These are phyloP conservation scores for Solanum bulbocastanum DNA, from an alignment of 257 asterid genomes.

Conservation along the genomic window DNA sequence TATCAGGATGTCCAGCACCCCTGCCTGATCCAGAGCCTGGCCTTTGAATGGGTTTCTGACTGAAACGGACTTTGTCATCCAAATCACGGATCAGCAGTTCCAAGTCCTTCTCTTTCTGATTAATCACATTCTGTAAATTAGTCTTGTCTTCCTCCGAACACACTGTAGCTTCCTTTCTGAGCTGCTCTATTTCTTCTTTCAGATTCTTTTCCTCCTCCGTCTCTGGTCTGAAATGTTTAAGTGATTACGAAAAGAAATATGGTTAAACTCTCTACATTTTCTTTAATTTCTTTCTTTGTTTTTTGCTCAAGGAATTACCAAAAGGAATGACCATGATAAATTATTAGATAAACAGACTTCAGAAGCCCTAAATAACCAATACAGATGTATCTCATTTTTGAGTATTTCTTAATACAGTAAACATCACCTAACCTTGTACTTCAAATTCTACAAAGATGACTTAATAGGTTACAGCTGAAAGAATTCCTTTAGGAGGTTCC, in stretches of 20 bases:
- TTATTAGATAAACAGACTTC: neutral
- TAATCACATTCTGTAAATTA: conserved; percentile 32
- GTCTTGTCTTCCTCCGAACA: conserved; percentile 37
- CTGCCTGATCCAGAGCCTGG: conserved; percentile 69
- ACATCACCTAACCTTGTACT: neutral
- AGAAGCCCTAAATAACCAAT: neutral
- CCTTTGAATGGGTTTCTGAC: conserved; percentile 59
- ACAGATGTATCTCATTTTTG: neutral
- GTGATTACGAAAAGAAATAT: conserved; percentile 8
- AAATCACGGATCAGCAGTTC: conserved; percentile 52
- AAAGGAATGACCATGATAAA: neutral
- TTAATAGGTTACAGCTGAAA: neutral
- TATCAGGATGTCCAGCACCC: conserved; percentile 38
- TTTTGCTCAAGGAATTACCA: neutral
- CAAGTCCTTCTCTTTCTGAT: conserved; percentile 54
- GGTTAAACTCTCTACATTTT: neutral
- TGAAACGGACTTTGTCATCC: conserved; percentile 81
- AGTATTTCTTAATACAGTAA: neutral
- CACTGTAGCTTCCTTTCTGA: conserved; percentile 44
- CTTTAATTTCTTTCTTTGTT: neutral
- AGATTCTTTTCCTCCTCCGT: conserved; percentile 79
- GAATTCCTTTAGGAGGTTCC: neutral
- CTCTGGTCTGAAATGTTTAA: conserved; percentile 50
- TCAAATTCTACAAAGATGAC: neutral
- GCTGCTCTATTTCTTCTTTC: conserved; percentile 63